Evolutionary conservation across 192 early-diverging fungal genomes (phyloP).

Genomic region (Mortierella alpina): DNA sequence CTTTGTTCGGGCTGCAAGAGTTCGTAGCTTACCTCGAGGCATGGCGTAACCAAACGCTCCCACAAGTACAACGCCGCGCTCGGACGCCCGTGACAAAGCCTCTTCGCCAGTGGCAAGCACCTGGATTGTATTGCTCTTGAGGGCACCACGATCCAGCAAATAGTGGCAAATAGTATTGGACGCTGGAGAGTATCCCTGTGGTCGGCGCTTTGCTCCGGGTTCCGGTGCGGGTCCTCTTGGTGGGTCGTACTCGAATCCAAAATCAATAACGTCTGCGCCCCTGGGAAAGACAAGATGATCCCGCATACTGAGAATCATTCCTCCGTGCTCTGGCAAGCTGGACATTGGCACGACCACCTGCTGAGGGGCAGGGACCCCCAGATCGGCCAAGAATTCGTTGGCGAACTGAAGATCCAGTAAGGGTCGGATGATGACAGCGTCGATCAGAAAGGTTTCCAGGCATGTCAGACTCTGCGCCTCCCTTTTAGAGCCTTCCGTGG

Average conservation of each 20-base stretch:
- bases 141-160: constrained; percentile 75
- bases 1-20: not conserved
- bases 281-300: constrained; percentile 65
- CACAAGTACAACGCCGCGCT: constrained; percentile 52
- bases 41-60: constrained; percentile 71
- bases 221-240: constrained; percentile 41
- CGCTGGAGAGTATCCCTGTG: constrained; percentile 36
- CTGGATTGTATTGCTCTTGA: constrained; percentile 69
- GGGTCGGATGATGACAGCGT: constrained; percentile 65
- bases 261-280: constrained; percentile 52
- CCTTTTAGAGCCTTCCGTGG: constrained; percentile 69
- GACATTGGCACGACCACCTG: constrained; percentile 72
- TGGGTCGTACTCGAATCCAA: constrained; percentile 51
- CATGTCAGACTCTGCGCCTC: constrained; percentile 64
- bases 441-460: constrained; percentile 72
- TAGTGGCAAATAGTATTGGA: constrained; percentile 65
- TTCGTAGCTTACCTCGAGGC: constrained; percentile 60
- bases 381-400: constrained; percentile 57
- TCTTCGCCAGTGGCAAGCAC: constrained; percentile 63
- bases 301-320: constrained; percentile 77
- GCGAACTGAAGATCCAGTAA: constrained; percentile 65
- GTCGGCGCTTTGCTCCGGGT: constrained; percentile 40
- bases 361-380: constrained; percentile 57
- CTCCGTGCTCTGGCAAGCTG: constrained; percentile 80
- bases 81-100: constrained; percentile 22